Evolutionary conservation across 306 rosid species (phyloP), one percentile per base, ranked within the genome.

Genomic region (Fragaria iinumae): DNA sequence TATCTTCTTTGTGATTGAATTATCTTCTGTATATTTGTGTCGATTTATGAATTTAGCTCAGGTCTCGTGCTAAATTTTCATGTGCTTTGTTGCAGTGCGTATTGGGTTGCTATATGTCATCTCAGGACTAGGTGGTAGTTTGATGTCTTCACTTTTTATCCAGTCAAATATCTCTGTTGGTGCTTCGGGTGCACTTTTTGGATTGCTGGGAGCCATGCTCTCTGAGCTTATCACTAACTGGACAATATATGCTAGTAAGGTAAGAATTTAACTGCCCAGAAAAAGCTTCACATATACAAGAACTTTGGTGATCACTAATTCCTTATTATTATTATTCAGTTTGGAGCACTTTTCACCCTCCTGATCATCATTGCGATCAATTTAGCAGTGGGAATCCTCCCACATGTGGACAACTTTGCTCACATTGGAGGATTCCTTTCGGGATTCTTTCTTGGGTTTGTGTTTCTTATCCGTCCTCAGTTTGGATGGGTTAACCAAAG

Each of bases 171-270:
- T 95, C 73, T 95, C 98, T 32, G 98, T 95, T 23, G 98, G 98
- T 83, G 98, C 98, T 80, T 95, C 98, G 49, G 98, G 98, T 80
- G 97, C 97, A 14, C 93, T 95, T 78, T 95, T 95, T 39, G 98
- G 98, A 49, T 89, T 95, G 76, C 88, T 95, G 14, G 98, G 98
- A 77, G 97, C 85, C 83, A 92, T 95, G 98, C 97, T 95, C 68
- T 95, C 97, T 44, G 98, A 95, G 82, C 97, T 95, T 68, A 88
- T 95, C 77, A 95, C 97, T 68, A 95, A 95, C 76, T 92, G 98
- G 98, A 77, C 95, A 38, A 90, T 95, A 32, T 95, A 95, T 80
- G 80, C 86, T 18, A 95, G 86, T 63, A 95, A 95, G 97, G 98
- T 90, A 80, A 78, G 68, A 74, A 60, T 66, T 71, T 60, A 75